Conservation (phyloP, 257 asterid species). For the Ilex aquifolium region DNA sequence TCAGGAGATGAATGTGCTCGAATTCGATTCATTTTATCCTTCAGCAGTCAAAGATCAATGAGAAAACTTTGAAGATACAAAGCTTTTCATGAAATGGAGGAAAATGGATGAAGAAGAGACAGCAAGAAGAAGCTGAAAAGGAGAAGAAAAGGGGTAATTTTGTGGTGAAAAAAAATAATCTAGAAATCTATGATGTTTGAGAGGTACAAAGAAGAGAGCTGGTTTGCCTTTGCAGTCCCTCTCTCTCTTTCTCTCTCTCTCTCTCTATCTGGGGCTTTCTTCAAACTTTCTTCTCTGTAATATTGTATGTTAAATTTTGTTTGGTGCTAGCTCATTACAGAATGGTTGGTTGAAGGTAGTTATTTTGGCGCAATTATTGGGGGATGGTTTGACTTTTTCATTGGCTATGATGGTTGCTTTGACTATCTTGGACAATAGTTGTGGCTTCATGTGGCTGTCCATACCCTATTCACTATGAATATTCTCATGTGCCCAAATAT, state of each 20-base stretch:
- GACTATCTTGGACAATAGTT: no score
- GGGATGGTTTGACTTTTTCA: slow-evolving; percentile 15
- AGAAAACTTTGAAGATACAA: slow-evolving; percentile 1
- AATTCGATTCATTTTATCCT: slow-evolving; percentile 21
- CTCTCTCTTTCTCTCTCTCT: slow-evolving; percentile 16
- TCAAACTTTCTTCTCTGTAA: slow-evolving; percentile 4
- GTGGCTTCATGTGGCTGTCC: no score
- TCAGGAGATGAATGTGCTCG: slow-evolving; percentile 42
- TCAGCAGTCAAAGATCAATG: neutral
- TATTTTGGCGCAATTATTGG: slow-evolving; percentile 26
- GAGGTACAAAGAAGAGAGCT: slow-evolving; percentile 50
- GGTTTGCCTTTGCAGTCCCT: slow-evolving; percentile 30
- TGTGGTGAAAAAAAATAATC: slow-evolving; percentile 5
- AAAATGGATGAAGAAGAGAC: slow-evolving; percentile 8
- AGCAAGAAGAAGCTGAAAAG: slow-evolving; percentile 12
- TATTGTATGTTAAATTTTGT: slow-evolving; percentile 12
- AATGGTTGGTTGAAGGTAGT: slow-evolving; percentile 24
- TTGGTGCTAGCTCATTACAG: slow-evolving; percentile 20
- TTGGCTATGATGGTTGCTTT: neutral
- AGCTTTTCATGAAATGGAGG: slow-evolving; percentile 10
- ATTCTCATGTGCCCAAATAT: no score
- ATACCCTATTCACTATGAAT: no score
- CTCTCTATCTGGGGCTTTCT: slow-evolving; percentile 4
- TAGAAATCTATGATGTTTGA: slow-evolving; percentile 15
- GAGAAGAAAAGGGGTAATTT: slow-evolving; percentile 12